Evolutionary conservation across 1,284 basidiomycete species (phyloP), one percentile per base, ranked within the genome.

Genomic region (Apiotrichum mycotoxinovorans): DNA sequence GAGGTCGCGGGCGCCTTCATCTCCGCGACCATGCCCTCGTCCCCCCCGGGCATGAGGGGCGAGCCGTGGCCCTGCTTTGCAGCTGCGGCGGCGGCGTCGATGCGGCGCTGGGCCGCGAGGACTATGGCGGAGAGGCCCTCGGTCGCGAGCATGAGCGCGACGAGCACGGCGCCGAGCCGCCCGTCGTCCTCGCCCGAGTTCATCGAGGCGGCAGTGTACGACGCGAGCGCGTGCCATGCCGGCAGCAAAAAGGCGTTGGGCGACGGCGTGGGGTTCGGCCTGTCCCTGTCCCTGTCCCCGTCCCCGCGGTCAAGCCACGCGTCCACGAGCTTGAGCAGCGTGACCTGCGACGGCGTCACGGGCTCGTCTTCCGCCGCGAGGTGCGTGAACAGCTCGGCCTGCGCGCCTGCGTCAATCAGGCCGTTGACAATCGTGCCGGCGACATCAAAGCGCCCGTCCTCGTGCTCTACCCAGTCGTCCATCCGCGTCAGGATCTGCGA

Each of bases 271-370:
- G 45, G 22, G 54, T 64, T 38, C 4, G 33, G 22, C 33, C 46
- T 18, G 20, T 48, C 33, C 4, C 18, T 30, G n/a, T n/a, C n/a
- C n/a, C n/a, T n/a, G n/a, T n/a, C n/a, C n/a, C n/a, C n/a, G n/a
- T n/a, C n/a, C n/a, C n/a, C n/a, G 2, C 57, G 55, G 17, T 66
- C 85, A 52, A 91, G 78, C 68, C 87, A 85, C 2, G 89, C 87
- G 71, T 94, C 91, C 18, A 92, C 77, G 8, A 93, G 79, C 75
- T 92, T 93, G 55, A 94, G 82, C n/a, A 93, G 76, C 14, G 84
- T 87, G 1, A 85, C 90, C 73, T 93, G 91, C 64, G 87, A 85
- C 0, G 89, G 88, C 3, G 87, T 84, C 41, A 91, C 82, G n/a
- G 85, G 79, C 74, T 91, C 89, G 47, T 82, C 83, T 26, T 78